Conservation (phyloP, 768 basidiomycete species). For the Mycena albidolilacea region DNA sequence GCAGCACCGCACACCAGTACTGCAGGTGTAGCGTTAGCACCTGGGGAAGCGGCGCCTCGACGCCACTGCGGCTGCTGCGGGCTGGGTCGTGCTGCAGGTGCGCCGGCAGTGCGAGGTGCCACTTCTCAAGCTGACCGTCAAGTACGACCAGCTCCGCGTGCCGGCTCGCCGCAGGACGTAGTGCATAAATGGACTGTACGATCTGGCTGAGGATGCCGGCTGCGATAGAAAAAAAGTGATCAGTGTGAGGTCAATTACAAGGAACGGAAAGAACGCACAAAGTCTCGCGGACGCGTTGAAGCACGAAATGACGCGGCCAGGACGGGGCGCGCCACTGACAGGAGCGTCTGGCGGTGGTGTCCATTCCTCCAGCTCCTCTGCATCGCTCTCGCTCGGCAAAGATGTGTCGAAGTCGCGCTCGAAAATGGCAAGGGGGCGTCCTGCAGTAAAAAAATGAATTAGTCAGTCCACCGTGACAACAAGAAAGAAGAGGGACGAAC, state of each 20-base stretch:
- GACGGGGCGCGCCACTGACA: conserved; percentile 51
- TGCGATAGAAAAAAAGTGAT: conserved; percentile 46
- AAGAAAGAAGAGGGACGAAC: conserved; percentile 50
- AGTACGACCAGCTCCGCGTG: conserved; percentile 70
- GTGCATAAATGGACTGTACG: conserved; percentile 80
- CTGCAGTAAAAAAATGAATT: conserved; percentile 44
- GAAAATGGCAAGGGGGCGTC: conserved; percentile 81
- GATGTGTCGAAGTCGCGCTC: conserved; percentile 85
- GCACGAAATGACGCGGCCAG: conserved; percentile 75
- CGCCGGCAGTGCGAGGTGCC: conserved; percentile 80
- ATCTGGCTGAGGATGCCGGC: conserved; percentile 80
- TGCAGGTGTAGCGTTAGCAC: conserved; percentile 86
- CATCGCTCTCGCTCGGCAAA: conserved; percentile 74
- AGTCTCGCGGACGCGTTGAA: conserved; percentile 82
- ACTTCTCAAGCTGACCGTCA: conserved; percentile 78
- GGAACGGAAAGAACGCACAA: conserved; percentile 61
- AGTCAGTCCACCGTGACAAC: not conserved
- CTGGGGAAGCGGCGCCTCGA: conserved; percentile 67
- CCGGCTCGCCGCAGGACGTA: conserved; percentile 68
- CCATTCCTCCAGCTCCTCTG: conserved; percentile 77
- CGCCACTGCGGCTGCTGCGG: conserved; percentile 4
- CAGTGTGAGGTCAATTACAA: conserved; percentile 23
- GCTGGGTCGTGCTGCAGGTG: conserved; percentile 75
- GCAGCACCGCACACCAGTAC: conserved; percentile 85
- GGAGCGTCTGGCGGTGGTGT: conserved; percentile 49